Evolutionary conservation across 352 stramenopile species (phyloP), one percentile per base, ranked within the genome.

Genomic region (Paralagenidium karlingii): DNA sequence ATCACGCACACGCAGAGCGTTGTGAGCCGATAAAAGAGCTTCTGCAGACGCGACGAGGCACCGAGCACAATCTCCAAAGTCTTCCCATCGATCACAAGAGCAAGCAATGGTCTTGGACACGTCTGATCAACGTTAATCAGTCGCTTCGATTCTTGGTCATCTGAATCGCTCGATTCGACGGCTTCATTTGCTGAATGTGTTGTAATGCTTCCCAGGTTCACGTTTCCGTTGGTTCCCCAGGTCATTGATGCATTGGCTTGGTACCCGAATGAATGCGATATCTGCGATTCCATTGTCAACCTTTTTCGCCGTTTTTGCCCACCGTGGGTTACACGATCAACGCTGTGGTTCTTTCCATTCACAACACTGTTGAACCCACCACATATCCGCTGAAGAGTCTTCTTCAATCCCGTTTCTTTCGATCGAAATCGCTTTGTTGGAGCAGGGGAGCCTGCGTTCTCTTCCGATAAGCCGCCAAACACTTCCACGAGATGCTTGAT

Each of bases 51-150:
- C 22, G 30, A 20, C 3, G 30, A 36, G 26, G 67, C 55, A 12
- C 58, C 51, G 24, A 88, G 44, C 10, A 71, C 71, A 47, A 63
- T 74, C 32, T 85, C 71, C 0, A 98, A 62, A 24, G 89, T 87
- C 47, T 76, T 68, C 13, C 93, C 93, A 60, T 97, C 91, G 31
- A 98, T 94, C 15, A 98, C 79, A 19, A 98, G 65, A 10, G 84
- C 88, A 10, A 18, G 15, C 10, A 41, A 29, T 31, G 30, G 12
- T 33, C 13, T 15, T 19, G 10, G 22, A 24, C 12, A 13, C 15
- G 15, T 25, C 43, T 29, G 33, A n/a, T 45, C 3, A 15, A 22
- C 32, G 12, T 10, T n/a, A 5, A 26, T 31, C 6, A 49, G 22
- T n/a, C n/a, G n/a, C n/a, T n/a, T n/a, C 12, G 27, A 16, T 16